A percentile compares a stretch with the other conserved stretches of the same genome.
Conservation (phyloP, 257 asterid genomes). For the Solanum lignicaule region DNA sequence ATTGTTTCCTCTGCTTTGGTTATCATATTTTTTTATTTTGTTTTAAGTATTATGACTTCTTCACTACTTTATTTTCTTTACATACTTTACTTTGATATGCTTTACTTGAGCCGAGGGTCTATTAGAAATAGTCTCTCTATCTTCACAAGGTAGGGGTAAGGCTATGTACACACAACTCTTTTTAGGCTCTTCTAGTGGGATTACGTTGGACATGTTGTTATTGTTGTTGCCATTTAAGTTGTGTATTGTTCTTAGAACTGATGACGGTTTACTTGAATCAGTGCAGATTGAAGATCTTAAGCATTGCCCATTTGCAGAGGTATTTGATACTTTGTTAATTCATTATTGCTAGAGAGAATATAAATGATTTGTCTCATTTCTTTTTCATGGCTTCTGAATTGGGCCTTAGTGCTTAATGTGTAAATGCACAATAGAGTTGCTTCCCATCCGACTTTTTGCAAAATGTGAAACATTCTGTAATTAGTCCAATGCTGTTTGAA, state of each 20-base stretch:
- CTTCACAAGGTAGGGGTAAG: background rate
- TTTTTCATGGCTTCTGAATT: background rate
- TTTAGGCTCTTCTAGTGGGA: background rate
- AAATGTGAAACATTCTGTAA: background rate
- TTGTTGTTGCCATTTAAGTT: background rate
- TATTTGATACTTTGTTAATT: background rate
- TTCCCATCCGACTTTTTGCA: background rate
- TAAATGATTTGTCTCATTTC: background rate
- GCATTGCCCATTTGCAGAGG: slow-evolving; percentile 84
- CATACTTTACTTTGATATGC: background rate
- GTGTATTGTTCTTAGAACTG: background rate
- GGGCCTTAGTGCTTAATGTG: background rate
- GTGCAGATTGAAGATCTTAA: slow-evolving; percentile 78
- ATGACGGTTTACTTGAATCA: background rate
- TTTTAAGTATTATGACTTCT: background rate
- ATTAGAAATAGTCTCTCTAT: background rate
- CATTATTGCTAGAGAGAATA: background rate
- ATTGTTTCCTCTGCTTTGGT: background rate
- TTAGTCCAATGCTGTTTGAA: background rate
- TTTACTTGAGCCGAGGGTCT: background rate
- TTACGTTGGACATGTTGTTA: background rate
- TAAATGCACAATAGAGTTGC: background rate
- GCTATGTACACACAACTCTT: background rate
- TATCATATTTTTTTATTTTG: background rate
- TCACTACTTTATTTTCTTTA: background rate